Conservation (phyloP, 257 asterid species). For the Parsonsia alboflavescens region DNA sequence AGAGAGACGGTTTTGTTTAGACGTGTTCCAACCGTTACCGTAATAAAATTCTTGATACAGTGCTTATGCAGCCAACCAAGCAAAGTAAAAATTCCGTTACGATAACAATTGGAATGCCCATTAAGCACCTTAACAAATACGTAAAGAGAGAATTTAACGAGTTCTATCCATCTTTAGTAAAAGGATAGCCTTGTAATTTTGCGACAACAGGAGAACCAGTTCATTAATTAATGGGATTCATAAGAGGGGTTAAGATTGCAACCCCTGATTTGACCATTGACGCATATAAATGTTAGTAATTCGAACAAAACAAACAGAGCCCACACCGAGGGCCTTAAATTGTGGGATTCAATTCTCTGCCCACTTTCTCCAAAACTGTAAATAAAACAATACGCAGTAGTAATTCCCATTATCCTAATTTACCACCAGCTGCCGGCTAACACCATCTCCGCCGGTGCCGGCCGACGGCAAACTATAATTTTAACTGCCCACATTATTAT, state of each 20-base stretch:
- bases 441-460: not conserved
- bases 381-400: not conserved
- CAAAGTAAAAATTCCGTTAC: too few species aligned
- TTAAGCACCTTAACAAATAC: too few species aligned
- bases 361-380: not conserved
- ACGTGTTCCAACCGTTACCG: too few species aligned
- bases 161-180: too few species aligned
- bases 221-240: constrained; percentile 1
- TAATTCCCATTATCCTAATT: not conserved
- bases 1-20: too few species aligned
- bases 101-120: too few species aligned
- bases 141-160: too few species aligned
- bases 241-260: not conserved
- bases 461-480: not conserved
- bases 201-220: not conserved
- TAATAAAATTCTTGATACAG: too few species aligned
- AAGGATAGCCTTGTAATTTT: constrained; percentile 3
- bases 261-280: not conserved
- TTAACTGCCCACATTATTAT: not conserved
- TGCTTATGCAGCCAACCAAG: too few species aligned
- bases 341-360: not conserved
- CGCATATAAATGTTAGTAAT: not conserved
- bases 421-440: not conserved
- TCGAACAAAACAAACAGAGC: not conserved
- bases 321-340: not conserved